A percentile compares a stretch with the other conserved stretches of the same genome.
Conservation (phyloP, 495 filamentous ascomycete genomes). For the Emericellopsis terricola region DNA sequence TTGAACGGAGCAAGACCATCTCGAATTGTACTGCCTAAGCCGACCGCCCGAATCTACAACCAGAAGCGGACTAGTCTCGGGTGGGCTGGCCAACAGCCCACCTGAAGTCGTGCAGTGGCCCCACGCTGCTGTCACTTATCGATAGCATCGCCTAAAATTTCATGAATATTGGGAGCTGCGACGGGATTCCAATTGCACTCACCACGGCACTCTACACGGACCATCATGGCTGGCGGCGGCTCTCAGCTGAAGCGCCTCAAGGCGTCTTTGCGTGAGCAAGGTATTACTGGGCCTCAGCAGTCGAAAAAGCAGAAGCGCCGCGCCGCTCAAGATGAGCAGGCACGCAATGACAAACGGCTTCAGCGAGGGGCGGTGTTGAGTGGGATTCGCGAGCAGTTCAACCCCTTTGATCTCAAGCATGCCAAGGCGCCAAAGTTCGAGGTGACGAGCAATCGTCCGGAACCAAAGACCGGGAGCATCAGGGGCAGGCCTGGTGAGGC, state of each 20-base stretch:
- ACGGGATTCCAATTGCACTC: no score
- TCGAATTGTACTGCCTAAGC: no score
- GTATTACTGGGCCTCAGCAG: conserved; percentile 72
- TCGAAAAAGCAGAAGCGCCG: conserved; percentile 81
- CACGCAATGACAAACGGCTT: conserved; percentile 45
- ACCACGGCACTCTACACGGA: no score
- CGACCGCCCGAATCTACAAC: no score
- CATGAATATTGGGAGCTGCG: no score
- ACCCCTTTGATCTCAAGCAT: conserved; percentile 85
- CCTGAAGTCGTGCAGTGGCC: no score
- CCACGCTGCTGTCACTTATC: no score
- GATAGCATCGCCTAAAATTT: no score
- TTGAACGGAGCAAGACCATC: neutral
- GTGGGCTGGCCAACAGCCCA: no score
- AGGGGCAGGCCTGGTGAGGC: conserved; percentile 59
- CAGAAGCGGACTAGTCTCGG: no score
- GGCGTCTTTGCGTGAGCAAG: conserved; percentile 68
- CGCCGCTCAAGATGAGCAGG: conserved; percentile 42
- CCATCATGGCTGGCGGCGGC: conserved; percentile 81
- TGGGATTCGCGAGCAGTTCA: conserved; percentile 84
- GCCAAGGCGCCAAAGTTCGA: conserved; percentile 59
- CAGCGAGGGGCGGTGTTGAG: conserved; percentile 57
- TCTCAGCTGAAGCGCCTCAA: conserved; percentile 95
- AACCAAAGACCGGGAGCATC: conserved; percentile 28
- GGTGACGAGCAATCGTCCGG: conserved; percentile 40